Percentiles rank a stretch among this genome's conserved stretches.
Evolutionary conservation across 129 eudicot genomes (phyloP).

Genomic region (sunflower (Helianthus annuus)): HanXRQr2.0-SUNRISE NC_035447.2:484433-484932

Average conservation of each 20-base stretch:
- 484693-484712: too few species aligned
- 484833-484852: too few species aligned
- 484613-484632: conserved; percentile 42
- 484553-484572: conserved; percentile 45
- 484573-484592: conserved; percentile 61
- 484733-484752: too few species aligned
- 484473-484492: conserved; percentile 45
- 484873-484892: too few species aligned
- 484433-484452: conserved; percentile 40
- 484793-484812: too few species aligned
- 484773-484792: too few species aligned
- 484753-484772: too few species aligned
- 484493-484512: conserved; percentile 44
- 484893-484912: too few species aligned
- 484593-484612: conserved; percentile 41
- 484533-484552: conserved; percentile 19
- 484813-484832: too few species aligned
- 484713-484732: too few species aligned
- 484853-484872: too few species aligned
- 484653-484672: not conserved
- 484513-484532: conserved; percentile 35
- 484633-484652: conserved; percentile 6
- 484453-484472: conserved; percentile 27
- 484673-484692: not conserved
- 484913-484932: too few species aligned